Evolutionary conservation across 2,329 filamentous ascomycete species (phyloP).

Genomic region (Hymenoscyphus salicellus): DNA sequence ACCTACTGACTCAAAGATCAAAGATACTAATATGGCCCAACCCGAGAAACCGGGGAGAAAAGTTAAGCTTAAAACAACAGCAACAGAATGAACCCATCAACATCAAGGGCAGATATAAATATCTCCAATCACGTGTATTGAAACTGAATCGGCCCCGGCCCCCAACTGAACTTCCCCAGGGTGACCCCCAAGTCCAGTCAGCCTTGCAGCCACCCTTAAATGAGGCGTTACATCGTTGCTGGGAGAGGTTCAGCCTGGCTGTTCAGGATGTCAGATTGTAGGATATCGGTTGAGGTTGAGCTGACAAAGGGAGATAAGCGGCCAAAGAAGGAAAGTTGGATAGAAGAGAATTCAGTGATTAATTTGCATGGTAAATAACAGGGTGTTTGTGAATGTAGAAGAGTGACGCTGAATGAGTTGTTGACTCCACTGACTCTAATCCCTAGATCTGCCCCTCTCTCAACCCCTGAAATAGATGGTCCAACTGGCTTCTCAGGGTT

Average conservation of each 20-base stretch:
- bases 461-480: neutral
- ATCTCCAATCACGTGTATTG: neutral
- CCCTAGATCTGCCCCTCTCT: neutral
- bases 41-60: neutral
- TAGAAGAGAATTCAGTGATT: neutral
- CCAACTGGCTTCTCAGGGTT: neutral
- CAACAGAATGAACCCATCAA: neutral
- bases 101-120: neutral
- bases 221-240: neutral
- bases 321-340: neutral
- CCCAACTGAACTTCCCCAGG: neutral
- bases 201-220: conserved; percentile 4
- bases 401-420: neutral
- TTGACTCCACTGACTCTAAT: neutral
- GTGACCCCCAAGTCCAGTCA: conserved; percentile 2
- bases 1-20: neutral
- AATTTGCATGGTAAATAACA: neutral
- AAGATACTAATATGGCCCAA: neutral
- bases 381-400: neutral
- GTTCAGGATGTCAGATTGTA: neutral
- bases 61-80: neutral
- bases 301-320: conserved; percentile 8
- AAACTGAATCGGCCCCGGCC: neutral
- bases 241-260: neutral
- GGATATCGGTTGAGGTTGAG: neutral